A percentile compares a stretch with the other conserved stretches of the same genome.
Evolutionary conservation across 176 grass and related monocot genomes (phyloP).

Genomic region (Lolium rigidum): DNA sequence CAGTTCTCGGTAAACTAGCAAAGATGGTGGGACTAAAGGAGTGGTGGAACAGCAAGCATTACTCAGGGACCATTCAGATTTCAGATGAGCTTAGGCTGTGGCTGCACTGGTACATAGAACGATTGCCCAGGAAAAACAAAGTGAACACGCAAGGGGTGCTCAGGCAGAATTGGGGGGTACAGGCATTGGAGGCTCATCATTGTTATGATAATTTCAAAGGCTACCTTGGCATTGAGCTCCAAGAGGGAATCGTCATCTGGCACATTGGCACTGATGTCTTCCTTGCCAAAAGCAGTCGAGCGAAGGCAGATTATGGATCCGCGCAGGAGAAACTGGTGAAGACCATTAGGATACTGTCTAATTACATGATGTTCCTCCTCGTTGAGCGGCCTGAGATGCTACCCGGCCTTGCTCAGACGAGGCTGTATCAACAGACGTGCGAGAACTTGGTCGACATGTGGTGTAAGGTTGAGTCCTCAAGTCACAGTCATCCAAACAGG

Average conservation of each 20-base stretch:
- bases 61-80: not conserved
- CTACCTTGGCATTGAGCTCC: not conserved
- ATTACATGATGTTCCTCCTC: slow-evolving; percentile 59
- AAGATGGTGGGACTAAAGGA: not conserved
- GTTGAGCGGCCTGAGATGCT: slow-evolving; percentile 40
- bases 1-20: not conserved
- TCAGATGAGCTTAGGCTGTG: not conserved
- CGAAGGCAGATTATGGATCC: not conserved
- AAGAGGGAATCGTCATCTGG: slow-evolving; percentile 51
- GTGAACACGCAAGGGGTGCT: not conserved
- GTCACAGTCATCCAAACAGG: no score
- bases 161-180: not conserved
- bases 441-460: not conserved
- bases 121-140: not conserved
- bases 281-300: not conserved
- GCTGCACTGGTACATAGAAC: not conserved
- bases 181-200: not conserved
- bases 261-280: slow-evolving; percentile 51
- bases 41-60: not conserved
- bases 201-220: not conserved
- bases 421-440: not conserved
- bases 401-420: slow-evolving; percentile 27
- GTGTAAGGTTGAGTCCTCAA: not conserved
- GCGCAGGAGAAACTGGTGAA: not conserved
- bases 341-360: not conserved